Percentiles rank a stretch among this genome's conserved stretches.
These are phyloP conservation scores for Ophiostoma ulmi DNA, from an alignment of 2,329 filamentous ascomycete species.

Conservation along the genomic window DNA sequence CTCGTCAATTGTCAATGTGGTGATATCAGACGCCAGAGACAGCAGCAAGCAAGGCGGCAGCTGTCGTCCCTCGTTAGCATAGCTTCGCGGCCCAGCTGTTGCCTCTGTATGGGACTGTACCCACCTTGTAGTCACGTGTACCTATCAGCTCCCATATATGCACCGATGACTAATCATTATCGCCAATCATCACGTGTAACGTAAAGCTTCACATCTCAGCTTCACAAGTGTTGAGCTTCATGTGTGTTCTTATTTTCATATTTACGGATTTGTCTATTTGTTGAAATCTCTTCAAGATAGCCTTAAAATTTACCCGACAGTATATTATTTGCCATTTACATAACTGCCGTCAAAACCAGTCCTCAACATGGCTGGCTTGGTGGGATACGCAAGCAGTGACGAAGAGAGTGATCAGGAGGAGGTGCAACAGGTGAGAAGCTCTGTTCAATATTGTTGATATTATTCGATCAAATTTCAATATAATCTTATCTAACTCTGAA, in stretches of 20 bases:
- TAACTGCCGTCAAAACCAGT: not conserved
- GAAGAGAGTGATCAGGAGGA: constrained; percentile 36
- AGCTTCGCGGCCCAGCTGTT: constrained; percentile 32
- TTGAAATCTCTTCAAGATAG: not conserved
- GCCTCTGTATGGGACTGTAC: constrained; percentile 25
- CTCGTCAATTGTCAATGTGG: constrained; percentile 8
- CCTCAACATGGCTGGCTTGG: constrained; percentile 41
- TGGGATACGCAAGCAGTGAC: constrained; percentile 49
- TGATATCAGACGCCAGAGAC: constrained; percentile 2
- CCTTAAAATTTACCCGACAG: not conserved
- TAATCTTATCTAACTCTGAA: not conserved
- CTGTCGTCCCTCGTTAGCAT: constrained; percentile 21
- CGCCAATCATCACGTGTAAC: constrained; percentile 4
- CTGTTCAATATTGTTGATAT: not conserved
- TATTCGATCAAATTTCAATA: not conserved
- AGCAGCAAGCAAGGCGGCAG: constrained; percentile 13
- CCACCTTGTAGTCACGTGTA: not conserved
- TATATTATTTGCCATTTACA: not conserved
- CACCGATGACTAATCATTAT: not conserved
- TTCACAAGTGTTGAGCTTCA: not conserved
- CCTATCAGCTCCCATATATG: not conserved
- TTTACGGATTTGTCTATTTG: not conserved
- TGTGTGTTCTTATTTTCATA: not conserved
- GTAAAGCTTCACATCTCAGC: not conserved
- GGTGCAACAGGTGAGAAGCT: not conserved